phyloP scores from a whole-genome alignment of 2,329 filamentous ascomycete species.

The Claviceps humidiphila region DNA sequence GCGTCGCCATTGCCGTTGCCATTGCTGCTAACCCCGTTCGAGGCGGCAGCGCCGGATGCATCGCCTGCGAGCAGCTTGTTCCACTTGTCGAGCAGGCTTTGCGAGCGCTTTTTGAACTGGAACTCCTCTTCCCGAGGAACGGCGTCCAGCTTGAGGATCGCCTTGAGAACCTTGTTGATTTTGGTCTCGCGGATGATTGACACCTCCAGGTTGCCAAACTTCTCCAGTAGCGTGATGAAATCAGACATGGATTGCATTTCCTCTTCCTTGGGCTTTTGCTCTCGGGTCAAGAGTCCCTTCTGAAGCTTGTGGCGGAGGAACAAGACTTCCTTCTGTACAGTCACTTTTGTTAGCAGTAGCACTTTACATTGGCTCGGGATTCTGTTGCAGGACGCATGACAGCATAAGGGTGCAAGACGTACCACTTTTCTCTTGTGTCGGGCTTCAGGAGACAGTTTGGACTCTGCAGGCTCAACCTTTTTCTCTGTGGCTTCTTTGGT shows the following conservation, averaged over 20 bases:
- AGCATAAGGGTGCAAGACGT: conserved; percentile 12
- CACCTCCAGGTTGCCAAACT: conserved; percentile 66
- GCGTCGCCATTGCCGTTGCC: conserved; percentile 9
- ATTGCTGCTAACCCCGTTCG: conserved; percentile 36
- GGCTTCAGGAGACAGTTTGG: conserved; percentile 45
- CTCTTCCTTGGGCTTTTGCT: conserved; percentile 72
- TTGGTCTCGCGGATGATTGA: conserved; percentile 83
- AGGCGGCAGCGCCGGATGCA: conserved; percentile 18
- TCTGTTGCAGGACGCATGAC: background rate
- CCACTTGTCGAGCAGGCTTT: conserved; percentile 75
- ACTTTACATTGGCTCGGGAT: background rate
- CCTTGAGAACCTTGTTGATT: conserved; percentile 97
- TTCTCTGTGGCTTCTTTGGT: conserved; percentile 43
- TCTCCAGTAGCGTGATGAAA: conserved; percentile 69
- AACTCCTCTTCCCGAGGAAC: conserved; percentile 86
- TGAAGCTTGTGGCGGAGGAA: conserved; percentile 92
- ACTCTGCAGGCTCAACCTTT: conserved; percentile 42
- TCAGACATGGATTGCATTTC: conserved; percentile 71
- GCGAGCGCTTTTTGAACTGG: conserved; percentile 74
- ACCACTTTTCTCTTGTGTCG: conserved; percentile 46
- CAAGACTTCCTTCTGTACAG: conserved; percentile 57
- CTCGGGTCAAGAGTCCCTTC: conserved; percentile 78
- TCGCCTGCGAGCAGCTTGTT: conserved; percentile 64
- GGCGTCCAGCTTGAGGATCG: conserved; percentile 71
- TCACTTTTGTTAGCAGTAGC: background rate